Conservation (phyloP, 345 rosid genomes). For the Theobroma cacao region DNA sequence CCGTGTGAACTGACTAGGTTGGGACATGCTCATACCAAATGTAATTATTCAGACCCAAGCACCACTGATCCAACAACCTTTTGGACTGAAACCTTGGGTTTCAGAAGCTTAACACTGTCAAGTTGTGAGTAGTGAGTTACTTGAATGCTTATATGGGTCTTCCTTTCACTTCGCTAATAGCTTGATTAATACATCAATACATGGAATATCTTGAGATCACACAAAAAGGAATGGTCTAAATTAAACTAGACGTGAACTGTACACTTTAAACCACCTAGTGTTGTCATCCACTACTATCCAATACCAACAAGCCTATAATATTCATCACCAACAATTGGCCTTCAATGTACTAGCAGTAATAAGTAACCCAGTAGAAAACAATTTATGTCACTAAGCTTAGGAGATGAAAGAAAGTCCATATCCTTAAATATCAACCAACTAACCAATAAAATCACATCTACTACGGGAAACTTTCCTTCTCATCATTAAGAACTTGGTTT, state of each 20-base stretch:
- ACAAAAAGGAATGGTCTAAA: background rate
- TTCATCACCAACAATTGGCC: background rate
- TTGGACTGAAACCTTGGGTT: too few relatives aligned
- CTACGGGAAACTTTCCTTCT: background rate
- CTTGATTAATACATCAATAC: background rate
- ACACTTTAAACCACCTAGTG: background rate
- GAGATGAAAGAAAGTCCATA: background rate
- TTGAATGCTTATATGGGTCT: too few relatives aligned
- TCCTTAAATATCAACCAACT: background rate
- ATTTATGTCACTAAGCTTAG: background rate
- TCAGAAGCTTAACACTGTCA: too few relatives aligned
- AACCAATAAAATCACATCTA: background rate
- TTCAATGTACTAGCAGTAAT: background rate
- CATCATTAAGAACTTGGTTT: background rate
- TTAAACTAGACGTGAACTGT: background rate
- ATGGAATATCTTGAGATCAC: background rate
- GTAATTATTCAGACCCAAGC: too few relatives aligned
- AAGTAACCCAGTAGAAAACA: background rate
- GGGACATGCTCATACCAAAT: too few relatives aligned
- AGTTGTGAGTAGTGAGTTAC: too few relatives aligned
- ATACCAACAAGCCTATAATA: background rate
- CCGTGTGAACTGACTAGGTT: too few relatives aligned
- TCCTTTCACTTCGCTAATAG: background rate
- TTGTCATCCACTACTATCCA: background rate
- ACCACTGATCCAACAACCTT: too few relatives aligned